Percentiles rank a stretch among this genome's conserved stretches.
These are phyloP conservation scores for Filosporella fistucella DNA, from an alignment of 495 filamentous ascomycete genomes.

Conservation along the genomic window DNA sequence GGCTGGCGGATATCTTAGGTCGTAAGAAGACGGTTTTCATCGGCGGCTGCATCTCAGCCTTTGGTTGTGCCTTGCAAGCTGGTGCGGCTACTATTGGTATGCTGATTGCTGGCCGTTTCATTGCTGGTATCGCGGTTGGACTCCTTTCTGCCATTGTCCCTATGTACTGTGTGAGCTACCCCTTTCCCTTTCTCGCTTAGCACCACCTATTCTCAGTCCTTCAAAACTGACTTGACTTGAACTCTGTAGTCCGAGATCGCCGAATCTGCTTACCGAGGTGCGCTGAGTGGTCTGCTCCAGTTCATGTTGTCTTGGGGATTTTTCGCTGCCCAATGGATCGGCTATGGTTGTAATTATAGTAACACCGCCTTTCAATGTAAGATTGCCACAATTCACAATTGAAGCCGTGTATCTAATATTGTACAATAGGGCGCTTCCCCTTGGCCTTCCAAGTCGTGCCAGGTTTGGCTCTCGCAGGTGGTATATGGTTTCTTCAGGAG, in stretches of 20 bases:
- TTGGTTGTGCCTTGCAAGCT: slow-evolving; percentile 20
- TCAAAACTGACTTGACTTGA: not conserved
- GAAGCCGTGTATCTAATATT: slow-evolving; percentile 7
- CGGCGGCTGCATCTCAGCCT: slow-evolving; percentile 10
- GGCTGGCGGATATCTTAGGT: slow-evolving; percentile 15
- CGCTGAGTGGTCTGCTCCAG: slow-evolving; percentile 14
- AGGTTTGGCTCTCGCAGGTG: slow-evolving; percentile 40
- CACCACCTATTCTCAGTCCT: not conserved
- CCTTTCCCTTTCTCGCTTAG: not conserved
- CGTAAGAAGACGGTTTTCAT: slow-evolving; percentile 16
- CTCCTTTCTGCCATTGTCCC: slow-evolving; percentile 29
- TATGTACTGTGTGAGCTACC: slow-evolving; percentile 34
- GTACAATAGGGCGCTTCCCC: slow-evolving; percentile 48
- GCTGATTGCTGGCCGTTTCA: slow-evolving; percentile 33
- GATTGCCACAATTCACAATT: not conserved
- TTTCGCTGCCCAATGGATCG: slow-evolving; percentile 18
- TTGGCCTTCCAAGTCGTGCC: slow-evolving; percentile 50
- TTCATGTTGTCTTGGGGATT: slow-evolving; percentile 20
- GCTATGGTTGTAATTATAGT: slow-evolving; percentile 14
- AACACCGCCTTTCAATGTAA: slow-evolving; percentile 16
- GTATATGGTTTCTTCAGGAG: slow-evolving; percentile 48
- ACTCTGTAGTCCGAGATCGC: slow-evolving; percentile 15
- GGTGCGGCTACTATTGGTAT: slow-evolving; percentile 11
- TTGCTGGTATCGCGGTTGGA: slow-evolving; percentile 41
- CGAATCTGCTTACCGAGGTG: slow-evolving; percentile 8